Conservation (phyloP, 2,329 filamentous ascomycete species). For the Simplicillium sp. region DNA sequence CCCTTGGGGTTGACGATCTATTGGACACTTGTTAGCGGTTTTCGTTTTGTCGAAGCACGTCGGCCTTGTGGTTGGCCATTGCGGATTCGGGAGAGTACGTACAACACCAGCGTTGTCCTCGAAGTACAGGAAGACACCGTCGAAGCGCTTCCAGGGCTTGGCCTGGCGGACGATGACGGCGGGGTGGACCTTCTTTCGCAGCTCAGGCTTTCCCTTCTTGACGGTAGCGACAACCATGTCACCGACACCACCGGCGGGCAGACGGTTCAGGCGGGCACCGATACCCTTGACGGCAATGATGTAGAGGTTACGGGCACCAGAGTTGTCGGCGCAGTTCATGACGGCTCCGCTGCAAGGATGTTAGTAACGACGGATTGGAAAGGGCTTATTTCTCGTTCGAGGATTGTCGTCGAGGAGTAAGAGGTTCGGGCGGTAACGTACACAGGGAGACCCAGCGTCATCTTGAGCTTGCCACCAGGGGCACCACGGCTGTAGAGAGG, state of each 20-base stretch:
- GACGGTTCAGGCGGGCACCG: constrained; percentile 92
- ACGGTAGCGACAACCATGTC: constrained; percentile 99
- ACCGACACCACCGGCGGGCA: constrained; percentile 94
- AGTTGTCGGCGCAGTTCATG: constrained; percentile 99
- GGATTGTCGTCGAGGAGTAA: neutral
- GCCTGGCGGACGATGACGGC: constrained; percentile 97
- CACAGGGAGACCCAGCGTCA: constrained; percentile 99
- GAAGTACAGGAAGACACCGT: constrained; percentile 99
- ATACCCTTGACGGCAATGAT: constrained; percentile 99
- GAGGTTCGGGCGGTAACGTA: constrained; percentile 49
- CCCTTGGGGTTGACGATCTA: constrained; percentile 99
- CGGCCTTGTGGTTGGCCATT: no score
- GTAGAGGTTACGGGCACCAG: constrained; percentile 96
- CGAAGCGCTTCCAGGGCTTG: constrained; percentile 98
- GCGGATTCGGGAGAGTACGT: constrained; percentile 33
- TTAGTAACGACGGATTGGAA: constrained; percentile 9
- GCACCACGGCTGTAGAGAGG: constrained; percentile 59
- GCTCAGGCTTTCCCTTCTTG: constrained; percentile 99
- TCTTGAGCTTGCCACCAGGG: constrained; percentile 99
- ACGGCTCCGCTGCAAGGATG: constrained; percentile 71
- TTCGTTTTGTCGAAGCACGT: no score
- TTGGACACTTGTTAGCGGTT: neutral
- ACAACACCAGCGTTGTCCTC: constrained; percentile 99
- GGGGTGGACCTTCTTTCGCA: constrained; percentile 99
- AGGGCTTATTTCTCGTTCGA: constrained; percentile 3